These are phyloP conservation scores for Globisporangium camurandrum DNA, from an alignment of 352 stramenopile genomes.

Conservation along the genomic window DNA sequence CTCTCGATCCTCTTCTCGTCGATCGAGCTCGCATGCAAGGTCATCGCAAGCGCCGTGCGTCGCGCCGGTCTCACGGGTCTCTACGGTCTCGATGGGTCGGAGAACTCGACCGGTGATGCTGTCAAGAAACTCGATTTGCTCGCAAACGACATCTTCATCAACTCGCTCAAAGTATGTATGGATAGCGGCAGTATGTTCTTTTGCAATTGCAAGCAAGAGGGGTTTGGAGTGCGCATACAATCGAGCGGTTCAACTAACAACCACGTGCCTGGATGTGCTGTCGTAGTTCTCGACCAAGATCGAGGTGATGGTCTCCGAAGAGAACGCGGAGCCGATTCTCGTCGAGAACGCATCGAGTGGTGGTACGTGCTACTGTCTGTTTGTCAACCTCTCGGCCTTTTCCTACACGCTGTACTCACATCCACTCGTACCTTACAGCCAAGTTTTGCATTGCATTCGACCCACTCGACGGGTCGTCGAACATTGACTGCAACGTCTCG, in stretches of 20 bases:
- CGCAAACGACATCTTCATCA: conserved; percentile 98
- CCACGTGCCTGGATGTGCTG: neutral
- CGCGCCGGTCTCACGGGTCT: conserved; percentile 88
- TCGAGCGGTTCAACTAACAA: too few relatives aligned
- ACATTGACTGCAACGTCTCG: conserved; percentile 99
- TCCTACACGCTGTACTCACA: too few relatives aligned
- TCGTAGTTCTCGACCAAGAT: conserved; percentile 92
- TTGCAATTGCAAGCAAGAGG: neutral
- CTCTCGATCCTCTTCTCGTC: conserved; percentile 94
- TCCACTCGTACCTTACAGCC: too few relatives aligned
- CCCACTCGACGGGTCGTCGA: conserved; percentile 96
- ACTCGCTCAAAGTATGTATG: conserved; percentile 79
- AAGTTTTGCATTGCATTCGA: conserved; percentile 99
- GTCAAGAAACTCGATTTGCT: conserved; percentile 99
- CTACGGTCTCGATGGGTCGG: conserved; percentile 95
- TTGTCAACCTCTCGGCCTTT: neutral
- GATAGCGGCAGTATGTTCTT: neutral
- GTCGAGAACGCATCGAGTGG: conserved; percentile 56
- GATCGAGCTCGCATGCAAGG: conserved; percentile 95
- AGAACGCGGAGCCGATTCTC: conserved; percentile 97
- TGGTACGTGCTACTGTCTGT: conserved; percentile 13
- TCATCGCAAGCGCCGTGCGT: conserved; percentile 95
- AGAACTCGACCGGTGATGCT: conserved; percentile 96
- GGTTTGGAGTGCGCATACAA: neutral
- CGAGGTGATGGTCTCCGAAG: conserved; percentile 96